A percentile compares a stretch with the other conserved stretches of the same genome.
phyloP scores from a whole-genome alignment of 2,329 filamentous ascomycete genomes.

The Trichoderma afroharzianum region DNA sequence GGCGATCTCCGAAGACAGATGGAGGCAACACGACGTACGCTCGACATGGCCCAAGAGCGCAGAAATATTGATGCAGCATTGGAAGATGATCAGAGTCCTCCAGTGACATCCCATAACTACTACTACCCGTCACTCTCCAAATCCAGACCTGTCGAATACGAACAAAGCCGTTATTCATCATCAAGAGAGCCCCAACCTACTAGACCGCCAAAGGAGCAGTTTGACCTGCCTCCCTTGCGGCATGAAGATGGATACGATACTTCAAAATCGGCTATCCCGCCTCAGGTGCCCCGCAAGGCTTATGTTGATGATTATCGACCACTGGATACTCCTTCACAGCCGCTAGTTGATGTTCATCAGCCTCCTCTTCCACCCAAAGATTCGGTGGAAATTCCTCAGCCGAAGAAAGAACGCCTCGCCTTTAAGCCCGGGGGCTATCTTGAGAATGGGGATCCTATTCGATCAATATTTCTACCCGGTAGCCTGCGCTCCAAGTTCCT shows the following conservation, averaged over 20 bases:
- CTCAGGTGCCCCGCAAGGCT: constrained; percentile 26
- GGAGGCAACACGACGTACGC: constrained; percentile 47
- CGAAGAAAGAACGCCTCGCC: constrained; percentile 61
- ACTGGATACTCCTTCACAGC: neutral
- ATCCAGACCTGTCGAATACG: constrained; percentile 46
- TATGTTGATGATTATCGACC: constrained; percentile 22
- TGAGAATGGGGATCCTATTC: constrained; percentile 81
- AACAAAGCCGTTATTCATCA: constrained; percentile 19
- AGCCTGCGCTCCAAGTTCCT: constrained; percentile 73
- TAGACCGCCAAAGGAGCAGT: constrained; percentile 31
- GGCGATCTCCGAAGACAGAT: constrained; percentile 49
- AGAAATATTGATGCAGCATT: constrained; percentile 19
- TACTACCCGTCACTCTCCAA: constrained; percentile 56
- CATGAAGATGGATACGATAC: neutral
- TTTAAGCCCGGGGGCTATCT: constrained; percentile 75
- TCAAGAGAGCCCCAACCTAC: constrained; percentile 30
- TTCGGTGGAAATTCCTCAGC: constrained; percentile 25
- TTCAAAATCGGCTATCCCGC: constrained; percentile 26
- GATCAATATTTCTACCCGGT: constrained; percentile 81
- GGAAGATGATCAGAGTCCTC: constrained; percentile 28
- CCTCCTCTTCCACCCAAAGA: constrained; percentile 32
- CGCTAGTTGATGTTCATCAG: neutral
- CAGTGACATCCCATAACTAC: constrained; percentile 37
- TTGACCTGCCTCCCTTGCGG: constrained; percentile 14
- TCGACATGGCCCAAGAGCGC: constrained; percentile 37